These are phyloP conservation scores for Malus fusca DNA, from an alignment of 306 rosid genomes.

Conservation along the genomic window DNA sequence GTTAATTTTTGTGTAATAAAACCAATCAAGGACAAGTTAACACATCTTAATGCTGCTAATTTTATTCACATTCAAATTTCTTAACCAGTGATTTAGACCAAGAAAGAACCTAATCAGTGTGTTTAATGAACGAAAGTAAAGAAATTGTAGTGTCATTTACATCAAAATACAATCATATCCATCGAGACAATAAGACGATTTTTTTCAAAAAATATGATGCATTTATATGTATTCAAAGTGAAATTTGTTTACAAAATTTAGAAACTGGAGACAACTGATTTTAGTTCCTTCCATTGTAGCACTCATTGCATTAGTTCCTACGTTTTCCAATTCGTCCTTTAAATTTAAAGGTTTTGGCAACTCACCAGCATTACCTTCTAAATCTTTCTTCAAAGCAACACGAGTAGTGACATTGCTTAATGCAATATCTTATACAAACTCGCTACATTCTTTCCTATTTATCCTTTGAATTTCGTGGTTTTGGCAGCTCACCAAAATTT, in stretches of 20 bases:
- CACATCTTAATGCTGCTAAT: too few species aligned
- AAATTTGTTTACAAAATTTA: neutral
- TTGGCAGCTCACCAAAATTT: neutral
- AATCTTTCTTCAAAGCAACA: conserved; percentile 23
- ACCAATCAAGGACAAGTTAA: too few species aligned
- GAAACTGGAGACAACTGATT: neutral
- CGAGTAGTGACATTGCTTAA: neutral
- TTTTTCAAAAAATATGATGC: neutral
- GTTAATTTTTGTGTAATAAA: too few species aligned
- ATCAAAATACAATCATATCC: neutral
- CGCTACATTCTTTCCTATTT: neutral
- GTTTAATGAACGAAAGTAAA: neutral
- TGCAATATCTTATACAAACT: neutral
- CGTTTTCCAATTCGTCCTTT: neutral
- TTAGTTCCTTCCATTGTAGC: neutral
- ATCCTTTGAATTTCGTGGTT: neutral
- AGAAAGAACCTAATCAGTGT: neutral
- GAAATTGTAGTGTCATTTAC: neutral
- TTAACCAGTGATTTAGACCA: too few species aligned
- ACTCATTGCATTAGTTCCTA: neutral
- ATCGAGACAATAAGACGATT: neutral
- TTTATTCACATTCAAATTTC: too few species aligned
- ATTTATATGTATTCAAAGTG: neutral
- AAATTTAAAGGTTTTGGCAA: conserved; percentile 21
- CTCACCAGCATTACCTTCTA: conserved; percentile 29